Evolutionary conservation across 2,329 filamentous ascomycete species (phyloP).

Genomic region (Anthostomella pinea): DNA sequence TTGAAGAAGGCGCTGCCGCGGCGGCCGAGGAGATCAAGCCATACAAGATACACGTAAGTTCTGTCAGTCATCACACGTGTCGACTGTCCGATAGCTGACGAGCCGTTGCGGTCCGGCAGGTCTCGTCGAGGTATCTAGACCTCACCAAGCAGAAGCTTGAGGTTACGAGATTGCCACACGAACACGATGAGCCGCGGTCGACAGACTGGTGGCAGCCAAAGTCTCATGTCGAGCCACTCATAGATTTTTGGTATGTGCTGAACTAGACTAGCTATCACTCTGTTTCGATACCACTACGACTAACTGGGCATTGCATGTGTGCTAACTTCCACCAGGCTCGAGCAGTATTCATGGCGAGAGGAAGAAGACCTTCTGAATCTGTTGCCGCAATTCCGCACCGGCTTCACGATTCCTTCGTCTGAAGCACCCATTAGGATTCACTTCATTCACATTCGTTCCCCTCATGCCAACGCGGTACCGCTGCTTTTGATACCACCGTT

Average conservation of each 20-base stretch:
- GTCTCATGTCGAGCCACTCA: constrained; percentile 57
- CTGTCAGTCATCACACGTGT: constrained; percentile 1
- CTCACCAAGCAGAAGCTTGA: constrained; percentile 67
- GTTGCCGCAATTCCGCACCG: constrained; percentile 63
- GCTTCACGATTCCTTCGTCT: constrained; percentile 41
- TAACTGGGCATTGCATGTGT: too few species aligned
- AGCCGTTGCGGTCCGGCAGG: constrained; percentile 38
- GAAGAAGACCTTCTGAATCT: constrained; percentile 58
- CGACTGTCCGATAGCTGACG: constrained; percentile 26
- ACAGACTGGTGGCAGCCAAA: constrained; percentile 60
- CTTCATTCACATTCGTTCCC: constrained; percentile 60
- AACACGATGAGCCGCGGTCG: constrained; percentile 46
- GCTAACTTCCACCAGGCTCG: constrained; percentile 48
- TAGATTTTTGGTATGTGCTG: constrained; percentile 59
- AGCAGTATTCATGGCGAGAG: constrained; percentile 62
- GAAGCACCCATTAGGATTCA: constrained; percentile 53
- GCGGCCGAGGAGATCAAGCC: constrained; percentile 45
- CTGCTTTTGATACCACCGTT: constrained; percentile 65
- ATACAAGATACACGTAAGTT: constrained; percentile 57
- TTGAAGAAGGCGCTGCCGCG: constrained; percentile 25
- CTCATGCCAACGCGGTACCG: constrained; percentile 53
- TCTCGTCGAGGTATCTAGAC: constrained; percentile 65
- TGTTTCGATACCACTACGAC: too few species aligned
- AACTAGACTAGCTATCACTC: too few species aligned
- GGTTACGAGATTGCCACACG: constrained; percentile 62